Conservation (phyloP, 345 rosid genomes). For the Euphorbia pulcherrima region DNA sequence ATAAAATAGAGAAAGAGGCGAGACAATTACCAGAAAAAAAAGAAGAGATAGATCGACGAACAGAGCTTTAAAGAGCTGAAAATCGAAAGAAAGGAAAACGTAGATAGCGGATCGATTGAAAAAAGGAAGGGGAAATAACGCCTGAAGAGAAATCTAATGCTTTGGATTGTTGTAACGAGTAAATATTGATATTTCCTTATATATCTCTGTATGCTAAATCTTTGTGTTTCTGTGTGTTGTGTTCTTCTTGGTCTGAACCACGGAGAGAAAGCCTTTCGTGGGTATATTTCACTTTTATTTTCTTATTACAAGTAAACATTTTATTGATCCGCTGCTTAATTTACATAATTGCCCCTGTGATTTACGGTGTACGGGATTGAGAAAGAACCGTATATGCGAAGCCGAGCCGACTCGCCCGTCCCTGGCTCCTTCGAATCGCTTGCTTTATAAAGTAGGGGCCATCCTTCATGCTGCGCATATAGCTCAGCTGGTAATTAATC, state of each 20-base stretch:
- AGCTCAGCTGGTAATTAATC: not conserved
- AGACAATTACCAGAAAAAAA: constrained; percentile 28
- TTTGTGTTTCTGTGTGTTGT: constrained; percentile 28
- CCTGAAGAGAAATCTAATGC: constrained; percentile 24
- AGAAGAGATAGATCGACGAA: constrained; percentile 43
- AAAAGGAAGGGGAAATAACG: constrained; percentile 16
- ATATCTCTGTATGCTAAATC: constrained; percentile 19
- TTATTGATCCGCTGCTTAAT: not conserved
- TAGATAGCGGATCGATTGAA: constrained; percentile 38
- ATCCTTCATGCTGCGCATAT: not conserved
- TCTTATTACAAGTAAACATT: not conserved
- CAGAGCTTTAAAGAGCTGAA: constrained; percentile 21
- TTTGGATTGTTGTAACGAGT: not conserved
- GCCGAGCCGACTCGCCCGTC: not conserved
- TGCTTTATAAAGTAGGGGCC: not conserved
- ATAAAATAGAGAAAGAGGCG: not conserved
- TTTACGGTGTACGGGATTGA: not conserved
- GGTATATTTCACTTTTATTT: not conserved
- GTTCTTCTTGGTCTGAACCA: constrained; percentile 48
- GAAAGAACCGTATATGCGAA: not conserved
- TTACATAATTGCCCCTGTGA: not conserved
- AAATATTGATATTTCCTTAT: not conserved
- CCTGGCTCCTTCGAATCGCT: not conserved
- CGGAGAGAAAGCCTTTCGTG: constrained; percentile 43
- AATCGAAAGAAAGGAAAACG: constrained; percentile 19